These are phyloP conservation scores for Globisporangium irregulare DNA, from an alignment of 352 stramenopile species.

Conservation along the genomic window DNA sequence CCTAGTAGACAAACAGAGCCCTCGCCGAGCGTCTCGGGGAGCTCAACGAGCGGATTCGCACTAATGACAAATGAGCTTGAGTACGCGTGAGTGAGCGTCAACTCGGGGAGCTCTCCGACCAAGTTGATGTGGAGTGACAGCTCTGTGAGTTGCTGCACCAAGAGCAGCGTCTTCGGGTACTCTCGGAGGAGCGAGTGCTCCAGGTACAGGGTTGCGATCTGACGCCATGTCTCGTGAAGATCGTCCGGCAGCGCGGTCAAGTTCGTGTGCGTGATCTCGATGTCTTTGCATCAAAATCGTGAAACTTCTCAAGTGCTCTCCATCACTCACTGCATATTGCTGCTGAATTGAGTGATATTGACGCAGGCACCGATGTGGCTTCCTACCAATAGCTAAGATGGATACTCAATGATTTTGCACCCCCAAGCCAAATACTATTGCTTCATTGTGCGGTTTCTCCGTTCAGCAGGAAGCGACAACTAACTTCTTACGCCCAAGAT, in stretches of 20 bases:
- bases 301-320: too few species aligned
- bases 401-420: too few species aligned
- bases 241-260: neutral
- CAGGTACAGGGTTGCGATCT: neutral
- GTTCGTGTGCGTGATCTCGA: neutral
- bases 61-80: neutral
- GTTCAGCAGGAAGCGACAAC: too few species aligned
- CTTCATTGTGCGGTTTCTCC: too few species aligned
- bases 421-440: too few species aligned
- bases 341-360: too few species aligned
- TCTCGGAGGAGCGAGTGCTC: conserved; percentile 18
- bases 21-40: conserved; percentile 1
- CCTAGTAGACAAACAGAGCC: neutral
- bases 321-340: too few species aligned
- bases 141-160: neutral
- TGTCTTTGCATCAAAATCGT: too few species aligned
- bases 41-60: neutral
- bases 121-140: neutral
- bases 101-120: neutral
- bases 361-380: too few species aligned
- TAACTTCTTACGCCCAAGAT: too few species aligned
- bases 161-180: conserved; percentile 5
- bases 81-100: neutral
- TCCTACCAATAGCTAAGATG: too few species aligned
- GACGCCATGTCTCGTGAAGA: neutral